These are phyloP conservation scores for Rhynchosporium graminicola DNA, from an alignment of 2,329 filamentous ascomycete genomes.

Conservation along the genomic window DNA sequence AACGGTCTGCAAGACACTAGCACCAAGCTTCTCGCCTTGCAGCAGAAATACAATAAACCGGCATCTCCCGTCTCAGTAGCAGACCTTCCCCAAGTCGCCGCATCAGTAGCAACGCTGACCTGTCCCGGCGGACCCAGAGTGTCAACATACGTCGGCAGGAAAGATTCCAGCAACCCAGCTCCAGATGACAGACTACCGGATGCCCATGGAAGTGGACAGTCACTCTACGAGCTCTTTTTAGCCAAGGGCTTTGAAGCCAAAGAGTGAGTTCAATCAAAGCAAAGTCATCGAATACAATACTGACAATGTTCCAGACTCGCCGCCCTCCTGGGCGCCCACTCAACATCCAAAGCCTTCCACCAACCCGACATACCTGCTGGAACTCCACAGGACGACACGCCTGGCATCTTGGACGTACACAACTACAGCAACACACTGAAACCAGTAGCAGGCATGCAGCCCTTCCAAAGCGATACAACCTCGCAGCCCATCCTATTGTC, in stretches of 20 bases:
- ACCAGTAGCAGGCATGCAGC: constrained; percentile 49
- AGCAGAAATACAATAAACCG: constrained; percentile 18
- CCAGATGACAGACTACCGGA: constrained; percentile 21
- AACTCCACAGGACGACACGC: constrained; percentile 41
- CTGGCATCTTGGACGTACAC: constrained; percentile 42
- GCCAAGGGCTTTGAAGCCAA: constrained; percentile 42
- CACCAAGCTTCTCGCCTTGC: constrained; percentile 19
- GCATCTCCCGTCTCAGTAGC: constrained; percentile 15
- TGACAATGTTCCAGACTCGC: constrained; percentile 38
- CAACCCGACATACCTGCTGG: constrained; percentile 36
- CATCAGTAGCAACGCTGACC: constrained; percentile 22
- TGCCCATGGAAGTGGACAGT: constrained; percentile 7
- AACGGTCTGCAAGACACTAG: constrained; percentile 28
- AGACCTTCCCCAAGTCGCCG: constrained; percentile 28
- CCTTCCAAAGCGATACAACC: constrained; percentile 89
- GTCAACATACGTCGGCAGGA: constrained; percentile 26
- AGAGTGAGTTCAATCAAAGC: neutral
- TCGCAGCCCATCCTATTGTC: constrained; percentile 83
- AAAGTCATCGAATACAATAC: too few relatives aligned
- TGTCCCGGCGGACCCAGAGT: constrained; percentile 27
- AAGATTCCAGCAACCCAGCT: constrained; percentile 19
- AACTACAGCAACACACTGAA: constrained; percentile 41
- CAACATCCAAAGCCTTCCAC: constrained; percentile 39
- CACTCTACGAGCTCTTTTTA: constrained; percentile 39
- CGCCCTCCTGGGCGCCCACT: constrained; percentile 44